Conservation (phyloP, 1,139 yeast genomes). For the Suhomyces coccinellae region DNA sequence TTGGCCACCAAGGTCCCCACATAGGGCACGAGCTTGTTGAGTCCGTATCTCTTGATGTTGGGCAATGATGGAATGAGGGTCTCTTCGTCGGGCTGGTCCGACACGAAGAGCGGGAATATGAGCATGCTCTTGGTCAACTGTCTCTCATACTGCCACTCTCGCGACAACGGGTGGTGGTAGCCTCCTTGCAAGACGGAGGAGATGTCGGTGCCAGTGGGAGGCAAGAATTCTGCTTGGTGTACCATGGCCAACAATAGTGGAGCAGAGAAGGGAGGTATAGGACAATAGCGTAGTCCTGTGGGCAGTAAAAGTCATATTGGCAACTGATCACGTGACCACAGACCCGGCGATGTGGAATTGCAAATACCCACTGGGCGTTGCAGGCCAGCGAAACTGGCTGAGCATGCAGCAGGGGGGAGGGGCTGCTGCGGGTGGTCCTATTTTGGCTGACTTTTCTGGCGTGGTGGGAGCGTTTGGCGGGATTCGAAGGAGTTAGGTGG, state of each 20-base stretch:
- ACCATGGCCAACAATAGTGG: slow-evolving; percentile 27
- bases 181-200: slow-evolving; percentile 92
- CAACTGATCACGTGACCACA: slow-evolving; percentile 4
- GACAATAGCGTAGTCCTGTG: not conserved
- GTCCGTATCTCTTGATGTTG: slow-evolving; percentile 83
- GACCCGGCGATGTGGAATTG: too few species aligned
- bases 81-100: slow-evolving; percentile 83
- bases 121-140: slow-evolving; percentile 85
- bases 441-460: too few species aligned
- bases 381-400: too few species aligned
- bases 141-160: slow-evolving; percentile 90
- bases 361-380: too few species aligned
- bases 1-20: slow-evolving; percentile 69
- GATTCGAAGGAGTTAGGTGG: too few species aligned
- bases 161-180: slow-evolving; percentile 82
- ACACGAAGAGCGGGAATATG: slow-evolving; percentile 86
- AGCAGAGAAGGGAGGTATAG: not conserved
- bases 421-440: too few species aligned
- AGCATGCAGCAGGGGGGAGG: too few species aligned
- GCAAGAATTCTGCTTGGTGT: slow-evolving; percentile 70
- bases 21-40: slow-evolving; percentile 74
- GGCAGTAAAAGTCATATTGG: not conserved
- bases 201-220: slow-evolving; percentile 56
- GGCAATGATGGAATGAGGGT: slow-evolving; percentile 75
- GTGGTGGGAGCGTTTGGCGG: too few species aligned